Base-by-base conservation (phyloP, 306 rosid genomes). In the Delonix regia region DNA sequence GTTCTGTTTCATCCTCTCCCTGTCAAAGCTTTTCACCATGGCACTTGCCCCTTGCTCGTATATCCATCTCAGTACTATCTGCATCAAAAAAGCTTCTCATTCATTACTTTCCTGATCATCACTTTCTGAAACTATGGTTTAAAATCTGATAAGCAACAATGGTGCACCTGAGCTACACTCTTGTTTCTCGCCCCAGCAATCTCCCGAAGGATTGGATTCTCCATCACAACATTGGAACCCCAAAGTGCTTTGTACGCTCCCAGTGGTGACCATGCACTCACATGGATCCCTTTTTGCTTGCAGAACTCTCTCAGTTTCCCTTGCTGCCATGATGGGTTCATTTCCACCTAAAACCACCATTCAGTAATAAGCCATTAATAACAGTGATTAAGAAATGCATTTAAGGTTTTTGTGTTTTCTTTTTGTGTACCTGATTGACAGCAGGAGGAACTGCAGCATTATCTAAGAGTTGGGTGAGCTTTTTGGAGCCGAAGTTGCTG, bases 261-360 rank as follows among this genome's bases (percentile, higher is more conserved):
- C 14, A 85, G 55, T 69, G 88, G 86, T 22, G 88, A 85, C 88
- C 88, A 85, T 75, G 88, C 88, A 75, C 88, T 78, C 69, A 82
- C 84, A 70, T 82, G 79, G 24, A 85, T 78, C 83, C 38, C 64
- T 57, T 57, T 57, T 9, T 57, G 64, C 38, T 57, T 57, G 64
- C 64, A 57, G 25, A 57, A 57, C n/a, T 57, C n/a, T 25, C 38
- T 12, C 0, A 57, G 36, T 25, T 57, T 57, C 6, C 36, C 64
- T 9, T 57, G 64, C 25, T 6, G 64, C 64, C 64, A 57, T 57
- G 64, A 57, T 57, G 64, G 12, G 64, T 25, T 57, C 64, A 57
- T 57, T 25, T 57, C 64, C 64, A 57, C 64, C 64, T 57, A 57
- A 25, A 57, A 57, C 25, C 36, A 25, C 36, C 64, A 57, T 30